phyloP scores from a whole-genome alignment of 768 basidiomycete genomes.

The Mycena haematopus region DNA sequence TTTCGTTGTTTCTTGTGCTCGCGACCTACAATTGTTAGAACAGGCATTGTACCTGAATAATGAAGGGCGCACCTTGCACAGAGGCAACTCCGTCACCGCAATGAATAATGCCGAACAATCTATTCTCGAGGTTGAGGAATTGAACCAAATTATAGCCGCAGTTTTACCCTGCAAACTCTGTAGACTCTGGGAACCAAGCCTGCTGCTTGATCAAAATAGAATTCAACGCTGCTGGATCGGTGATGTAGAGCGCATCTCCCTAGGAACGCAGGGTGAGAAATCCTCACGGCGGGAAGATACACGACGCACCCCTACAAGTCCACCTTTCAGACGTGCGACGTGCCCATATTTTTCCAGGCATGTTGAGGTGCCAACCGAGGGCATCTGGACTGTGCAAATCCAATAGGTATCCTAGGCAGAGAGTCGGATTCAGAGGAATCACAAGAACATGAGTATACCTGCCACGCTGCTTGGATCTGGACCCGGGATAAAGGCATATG shows the following conservation, averaged over 20 bases:
- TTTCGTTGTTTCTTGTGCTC: conserved; percentile 37
- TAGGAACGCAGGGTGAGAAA: not conserved
- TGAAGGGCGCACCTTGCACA: conserved; percentile 29
- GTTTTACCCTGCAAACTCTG: conserved; percentile 34
- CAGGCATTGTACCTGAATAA: not conserved
- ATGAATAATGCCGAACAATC: conserved; percentile 34
- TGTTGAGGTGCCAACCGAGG: conserved; percentile 33
- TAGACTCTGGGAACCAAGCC: conserved; percentile 34
- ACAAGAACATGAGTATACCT: not conserved
- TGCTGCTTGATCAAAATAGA: conserved; percentile 34
- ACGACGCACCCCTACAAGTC: conserved; percentile 24
- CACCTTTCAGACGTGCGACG: conserved; percentile 32
- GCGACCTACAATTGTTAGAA: conserved; percentile 21
- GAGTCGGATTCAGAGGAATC: not conserved
- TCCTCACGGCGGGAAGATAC: not conserved
- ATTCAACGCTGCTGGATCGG: conserved; percentile 35
- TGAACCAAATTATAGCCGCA: not conserved
- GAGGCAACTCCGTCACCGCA: conserved; percentile 35
- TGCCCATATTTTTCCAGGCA: conserved; percentile 33
- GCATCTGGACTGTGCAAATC: conserved; percentile 33
- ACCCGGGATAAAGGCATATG: conserved; percentile 18
- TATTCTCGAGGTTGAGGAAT: not conserved
- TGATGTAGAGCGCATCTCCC: conserved; percentile 36
- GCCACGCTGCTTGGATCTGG: not conserved
- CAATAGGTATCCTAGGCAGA: conserved; percentile 29